Conservation (phyloP, 345 rosid species). For the Diplotaxis tenuifolia region DNA sequence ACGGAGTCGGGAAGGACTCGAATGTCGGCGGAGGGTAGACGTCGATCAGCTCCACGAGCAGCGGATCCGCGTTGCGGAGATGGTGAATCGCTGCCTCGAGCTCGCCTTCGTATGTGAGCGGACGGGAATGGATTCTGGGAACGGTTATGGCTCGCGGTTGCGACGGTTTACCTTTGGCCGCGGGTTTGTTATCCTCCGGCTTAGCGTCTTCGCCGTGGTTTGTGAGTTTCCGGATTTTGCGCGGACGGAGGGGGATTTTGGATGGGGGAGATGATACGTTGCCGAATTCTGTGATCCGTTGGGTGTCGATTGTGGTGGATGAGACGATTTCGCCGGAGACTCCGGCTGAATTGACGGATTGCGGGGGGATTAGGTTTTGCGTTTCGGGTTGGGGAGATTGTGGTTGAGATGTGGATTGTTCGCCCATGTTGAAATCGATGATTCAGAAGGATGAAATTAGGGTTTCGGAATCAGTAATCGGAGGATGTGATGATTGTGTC, state of each 20-base stretch:
- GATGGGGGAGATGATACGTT: constrained; percentile 53
- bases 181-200: background rate
- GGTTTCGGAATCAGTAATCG: background rate
- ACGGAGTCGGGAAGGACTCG: constrained; percentile 69
- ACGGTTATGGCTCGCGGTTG: constrained; percentile 42
- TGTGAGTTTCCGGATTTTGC: constrained; percentile 73
- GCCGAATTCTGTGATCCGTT: constrained; percentile 33
- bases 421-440: constrained; percentile 57
- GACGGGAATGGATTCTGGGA: constrained; percentile 54
- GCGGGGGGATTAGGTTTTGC: constrained; percentile 31
- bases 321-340: constrained; percentile 22
- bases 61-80: constrained; percentile 74
- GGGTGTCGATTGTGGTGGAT: constrained; percentile 21
- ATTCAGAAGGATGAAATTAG: constrained; percentile 6
- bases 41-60: constrained; percentile 60
- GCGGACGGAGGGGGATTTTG: constrained; percentile 88
- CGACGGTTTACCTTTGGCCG: constrained; percentile 23
- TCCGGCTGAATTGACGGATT: constrained; percentile 20
- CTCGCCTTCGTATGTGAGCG: constrained; percentile 81
- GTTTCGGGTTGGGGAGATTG: constrained; percentile 36
- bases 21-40: constrained; percentile 64
- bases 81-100: constrained; percentile 68
- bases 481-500: background rate
- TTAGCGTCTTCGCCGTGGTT: constrained; percentile 40
- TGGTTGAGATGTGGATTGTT: constrained; percentile 51